A percentile compares a stretch with the other conserved stretches of the same genome.
phyloP scores from a whole-genome alignment of 2,329 filamentous ascomycete species.

The Fusarium chuoi region DNA sequence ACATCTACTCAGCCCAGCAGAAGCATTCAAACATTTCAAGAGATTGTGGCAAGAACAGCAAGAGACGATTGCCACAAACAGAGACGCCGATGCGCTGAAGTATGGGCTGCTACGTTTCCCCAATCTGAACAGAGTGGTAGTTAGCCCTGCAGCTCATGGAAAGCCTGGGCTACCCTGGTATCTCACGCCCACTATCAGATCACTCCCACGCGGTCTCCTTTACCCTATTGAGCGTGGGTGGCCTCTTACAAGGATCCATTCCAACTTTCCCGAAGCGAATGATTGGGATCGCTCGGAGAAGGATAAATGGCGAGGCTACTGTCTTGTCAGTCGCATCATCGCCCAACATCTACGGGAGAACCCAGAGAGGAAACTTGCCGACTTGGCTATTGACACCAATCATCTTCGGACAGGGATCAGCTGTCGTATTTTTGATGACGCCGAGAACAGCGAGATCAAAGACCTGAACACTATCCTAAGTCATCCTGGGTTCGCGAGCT shows the following conservation, averaged over 20 bases:
- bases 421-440: slow-evolving; percentile 12
- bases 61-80: slow-evolving; percentile 41
- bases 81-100: slow-evolving; percentile 47
- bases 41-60: slow-evolving; percentile 49
- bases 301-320: slow-evolving; percentile 46
- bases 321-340: slow-evolving; percentile 42
- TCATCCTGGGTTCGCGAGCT: slow-evolving; percentile 9
- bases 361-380: slow-evolving; percentile 37
- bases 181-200: slow-evolving; percentile 41
- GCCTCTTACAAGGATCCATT: background rate
- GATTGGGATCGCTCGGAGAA: slow-evolving; percentile 11
- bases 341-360: slow-evolving; percentile 29
- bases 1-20: background rate
- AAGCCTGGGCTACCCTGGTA: slow-evolving; percentile 50
- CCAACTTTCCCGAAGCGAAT: background rate
- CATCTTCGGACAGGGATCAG: slow-evolving; percentile 47
- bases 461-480: slow-evolving; percentile 11
- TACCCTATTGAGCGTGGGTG: slow-evolving; percentile 51
- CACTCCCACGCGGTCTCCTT: slow-evolving; percentile 46
- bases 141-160: slow-evolving; percentile 55
- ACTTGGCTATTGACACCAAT: slow-evolving; percentile 50
- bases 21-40: slow-evolving; percentile 47
- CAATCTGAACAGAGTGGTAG: slow-evolving; percentile 48
- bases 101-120: slow-evolving; percentile 48
- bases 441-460: background rate